Base-by-base conservation (phyloP, 2,329 filamentous ascomycete species). In the Nakataea oryzae region DNA sequence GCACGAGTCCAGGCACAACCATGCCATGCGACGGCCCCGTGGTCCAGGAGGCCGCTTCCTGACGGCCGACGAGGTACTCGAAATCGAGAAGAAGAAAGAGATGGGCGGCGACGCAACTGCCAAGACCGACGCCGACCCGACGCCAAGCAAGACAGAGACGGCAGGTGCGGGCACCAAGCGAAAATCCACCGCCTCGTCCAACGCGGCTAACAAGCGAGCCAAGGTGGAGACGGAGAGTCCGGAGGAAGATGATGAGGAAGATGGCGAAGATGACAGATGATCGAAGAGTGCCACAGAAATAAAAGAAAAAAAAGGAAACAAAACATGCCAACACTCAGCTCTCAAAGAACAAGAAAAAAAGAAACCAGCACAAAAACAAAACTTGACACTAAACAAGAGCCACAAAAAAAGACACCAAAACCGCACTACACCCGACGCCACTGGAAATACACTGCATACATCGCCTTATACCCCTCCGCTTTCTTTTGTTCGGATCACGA, bases 1-100 rank as follows among this genome's bases (percentile, higher is more conserved):
- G 34, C 95, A 99, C 76, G 95, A 99, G 73, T 97, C 93, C 29
- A 85, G 95, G 70, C 95, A 99, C 74, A 97, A 97, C 71, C 95
- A 99, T 74, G 95, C 95, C 12, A 99, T 99, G 95, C 87, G 95
- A 63, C 82, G 95, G 69, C 95, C 95, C 30, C 86, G 95, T 72
- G 95, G 95, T 21, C 95, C 95, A 0, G 95, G 95, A 61, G 95
- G 95, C 27, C 88, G 95, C 28, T 99, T 99, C 81, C 78, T 99
- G 73, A 99, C 95, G 0, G 93, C 95, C 1, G 95, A 97, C 63
- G 95, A 99, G 74, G 93, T 97, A 4, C 91, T 92, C 7, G 88
- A 89, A 60, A 92, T 96, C 79, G 93, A 96, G 71, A 85, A 86
- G 68, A 82, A 81, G 58, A 84, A 83, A 69, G 78, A 75, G 67